These are phyloP conservation scores for Kuraishia cidri DNA, from an alignment of 805 yeast genomes.

Conservation along the genomic window DNA sequence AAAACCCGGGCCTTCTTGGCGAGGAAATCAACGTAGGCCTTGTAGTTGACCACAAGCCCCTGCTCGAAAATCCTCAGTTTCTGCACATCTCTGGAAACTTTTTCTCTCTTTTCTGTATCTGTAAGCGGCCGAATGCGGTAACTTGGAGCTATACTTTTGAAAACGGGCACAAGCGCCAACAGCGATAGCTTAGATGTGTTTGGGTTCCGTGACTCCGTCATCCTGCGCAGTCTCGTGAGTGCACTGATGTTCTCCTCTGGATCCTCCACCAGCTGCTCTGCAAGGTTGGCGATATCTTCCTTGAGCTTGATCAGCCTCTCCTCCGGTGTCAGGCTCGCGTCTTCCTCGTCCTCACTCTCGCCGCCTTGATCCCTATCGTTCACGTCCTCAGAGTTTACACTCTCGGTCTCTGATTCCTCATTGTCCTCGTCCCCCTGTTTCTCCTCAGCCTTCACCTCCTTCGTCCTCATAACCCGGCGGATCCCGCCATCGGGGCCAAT, in stretches of 20 bases:
- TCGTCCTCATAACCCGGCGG: slow-evolving; percentile 42
- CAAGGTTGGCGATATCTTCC: slow-evolving; percentile 78
- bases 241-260: slow-evolving; percentile 78
- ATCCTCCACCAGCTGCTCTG: slow-evolving; percentile 70
- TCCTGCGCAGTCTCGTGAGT: slow-evolving; percentile 57
- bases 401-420: slow-evolving; percentile 9
- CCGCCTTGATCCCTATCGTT: slow-evolving; percentile 8
- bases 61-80: slow-evolving; percentile 77
- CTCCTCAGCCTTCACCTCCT: slow-evolving; percentile 5
- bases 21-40: slow-evolving; percentile 52
- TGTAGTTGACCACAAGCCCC: slow-evolving; percentile 59
- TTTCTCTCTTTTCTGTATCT: slow-evolving; percentile 74
- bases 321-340: slow-evolving; percentile 36
- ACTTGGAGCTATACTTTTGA: slow-evolving; percentile 80
- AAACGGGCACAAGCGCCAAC: slow-evolving; percentile 74
- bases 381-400: slow-evolving; percentile 9
- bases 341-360: slow-evolving; percentile 23
- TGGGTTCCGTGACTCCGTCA: slow-evolving; percentile 59
- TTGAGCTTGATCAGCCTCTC: slow-evolving; percentile 55
- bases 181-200: slow-evolving; percentile 65
- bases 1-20: slow-evolving; percentile 25
- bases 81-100: slow-evolving; percentile 76
- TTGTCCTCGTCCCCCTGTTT: slow-evolving; percentile 7
- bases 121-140: slow-evolving; percentile 78
- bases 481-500: slow-evolving; percentile 63